Base-by-base conservation (phyloP, 345 rosid species). In the Linum trigynum region DNA sequence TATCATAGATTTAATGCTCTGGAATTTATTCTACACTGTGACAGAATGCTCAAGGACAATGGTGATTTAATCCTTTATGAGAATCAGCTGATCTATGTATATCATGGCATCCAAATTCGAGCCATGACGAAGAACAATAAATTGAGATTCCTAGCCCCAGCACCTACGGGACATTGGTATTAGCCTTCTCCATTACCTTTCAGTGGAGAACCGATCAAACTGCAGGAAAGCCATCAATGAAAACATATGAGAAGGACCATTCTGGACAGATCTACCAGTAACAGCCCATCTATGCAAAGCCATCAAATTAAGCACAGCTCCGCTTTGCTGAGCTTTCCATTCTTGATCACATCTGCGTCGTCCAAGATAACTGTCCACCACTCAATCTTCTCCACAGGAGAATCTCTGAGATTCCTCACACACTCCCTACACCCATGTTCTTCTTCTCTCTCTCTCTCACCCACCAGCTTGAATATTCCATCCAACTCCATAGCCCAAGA, bases 191-290 rank as follows among this genome's bases (percentile, higher is more conserved):
- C 97, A 92, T 63, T 87, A 89, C 68, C 83, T 83, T 78, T 81
- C 85, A 32, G 83, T 80, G 4, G 95, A 87, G 65, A 92, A 89
- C 6, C 95, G 97, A 70, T 89, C 92, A 71, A 89, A 92, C 48
- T 67, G 83, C 72, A 92, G 71, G 76, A 92, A 92, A 0, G 81
- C 86, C 95, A 92, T 89, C 80, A 89, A 63, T 45, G 97, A 86
- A 77, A 80, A 86, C 80, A 92, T 72, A 74, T 89, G 92, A 41
- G 70, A 60, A 0, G 92, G 84, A 41, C 92, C 91, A 72, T 92
- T 92, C 76, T 89, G 98, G 45, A 92, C 89, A 38, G 97, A 96
- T 5, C 91, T 89, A 75, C 98, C 98, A 37, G 95, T 92, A 62
- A 92, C 97, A 57, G 70, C 91, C 98, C 98, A 92, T 70, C 89